A percentile compares a stretch with the other conserved stretches of the same genome.
Evolutionary conservation across 805 yeast species (phyloP).

Genomic region (Wickerhamiella nectarea): DNA sequence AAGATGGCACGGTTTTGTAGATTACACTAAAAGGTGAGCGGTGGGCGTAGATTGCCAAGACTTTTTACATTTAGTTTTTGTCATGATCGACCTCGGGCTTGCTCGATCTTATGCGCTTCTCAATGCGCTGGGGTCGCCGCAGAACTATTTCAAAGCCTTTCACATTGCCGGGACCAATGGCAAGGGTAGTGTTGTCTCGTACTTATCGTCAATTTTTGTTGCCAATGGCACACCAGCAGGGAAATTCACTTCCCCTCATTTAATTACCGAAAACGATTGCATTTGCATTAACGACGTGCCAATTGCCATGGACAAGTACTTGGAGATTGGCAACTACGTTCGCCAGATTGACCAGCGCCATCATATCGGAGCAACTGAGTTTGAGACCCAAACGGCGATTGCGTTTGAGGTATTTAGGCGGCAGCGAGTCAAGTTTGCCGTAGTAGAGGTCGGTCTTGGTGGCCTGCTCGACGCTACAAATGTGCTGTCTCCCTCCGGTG

Average conservation of each 20-base stretch:
- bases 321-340: constrained; percentile 33
- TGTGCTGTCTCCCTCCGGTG: constrained; percentile 33
- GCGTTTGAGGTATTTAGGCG: constrained; percentile 65
- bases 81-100: constrained; percentile 45
- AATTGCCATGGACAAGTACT: constrained; percentile 36
- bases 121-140: constrained; percentile 52
- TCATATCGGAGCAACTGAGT: constrained; percentile 63
- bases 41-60: too few species aligned
- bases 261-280: constrained; percentile 60
- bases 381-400: constrained; percentile 72
- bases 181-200: constrained; percentile 85
- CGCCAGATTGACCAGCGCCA: constrained; percentile 28
- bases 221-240: constrained; percentile 43
- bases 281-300: constrained; percentile 52
- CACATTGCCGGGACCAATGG: constrained; percentile 97
- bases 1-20: too few species aligned
- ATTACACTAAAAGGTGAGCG: too few species aligned
- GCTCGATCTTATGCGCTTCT: constrained; percentile 37
- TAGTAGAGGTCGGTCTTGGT: constrained; percentile 91
- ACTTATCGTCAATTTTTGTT: constrained; percentile 51
- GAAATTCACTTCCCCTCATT: constrained; percentile 80
- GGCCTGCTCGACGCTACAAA: constrained; percentile 86
- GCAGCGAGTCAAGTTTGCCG: constrained; percentile 52
- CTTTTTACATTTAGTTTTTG: too few species aligned
- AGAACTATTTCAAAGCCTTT: constrained; percentile 45